Percentiles rank a stretch among this genome's conserved stretches.
These are phyloP conservation scores for Pichia sp. DNA, from an alignment of 1,139 yeast genomes.

Conservation along the genomic window DNA sequence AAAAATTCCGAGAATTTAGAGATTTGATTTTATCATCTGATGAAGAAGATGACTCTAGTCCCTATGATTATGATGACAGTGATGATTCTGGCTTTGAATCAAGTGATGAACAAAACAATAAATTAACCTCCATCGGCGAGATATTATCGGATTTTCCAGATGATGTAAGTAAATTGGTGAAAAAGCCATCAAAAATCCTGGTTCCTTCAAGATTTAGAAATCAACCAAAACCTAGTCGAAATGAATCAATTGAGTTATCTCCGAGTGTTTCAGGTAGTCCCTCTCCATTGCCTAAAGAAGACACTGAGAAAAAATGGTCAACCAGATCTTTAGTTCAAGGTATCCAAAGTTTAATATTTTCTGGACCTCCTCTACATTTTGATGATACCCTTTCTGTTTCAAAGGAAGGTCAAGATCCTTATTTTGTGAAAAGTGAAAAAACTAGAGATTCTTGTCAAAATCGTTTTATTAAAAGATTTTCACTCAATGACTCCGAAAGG, in stretches of 20 bases:
- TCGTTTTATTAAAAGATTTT: slow-evolving; percentile 60
- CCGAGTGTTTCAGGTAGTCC: neutral
- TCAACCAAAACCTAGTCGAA: slow-evolving; percentile 1
- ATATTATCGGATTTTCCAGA: neutral
- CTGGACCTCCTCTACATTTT: slow-evolving; percentile 49
- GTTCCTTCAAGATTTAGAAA: slow-evolving; percentile 1
- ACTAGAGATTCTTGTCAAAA: slow-evolving; percentile 42
- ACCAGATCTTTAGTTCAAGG: slow-evolving; percentile 27
- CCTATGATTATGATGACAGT: slow-evolving; percentile 3
- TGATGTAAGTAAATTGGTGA: neutral
- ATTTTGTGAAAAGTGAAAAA: slow-evolving; percentile 37
- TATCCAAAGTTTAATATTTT: slow-evolving; percentile 22
- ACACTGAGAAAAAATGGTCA: slow-evolving; percentile 16
- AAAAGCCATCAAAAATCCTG: neutral
- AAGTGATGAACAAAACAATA: neutral
- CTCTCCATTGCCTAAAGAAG: neutral
- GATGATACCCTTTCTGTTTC: slow-evolving; percentile 32
- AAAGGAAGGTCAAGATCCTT: slow-evolving; percentile 39
- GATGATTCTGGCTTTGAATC: neutral
- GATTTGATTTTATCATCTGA: slow-evolving; percentile 11
- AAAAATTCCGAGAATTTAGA: slow-evolving; percentile 2
- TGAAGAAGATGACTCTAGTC: slow-evolving; percentile 7
- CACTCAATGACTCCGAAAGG: slow-evolving; percentile 45
- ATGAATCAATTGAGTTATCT: neutral
- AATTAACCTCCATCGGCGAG: neutral